Evolutionary conservation across 2,329 filamentous ascomycete species (phyloP).

Genomic region (Alternaria arbusti): DNA sequence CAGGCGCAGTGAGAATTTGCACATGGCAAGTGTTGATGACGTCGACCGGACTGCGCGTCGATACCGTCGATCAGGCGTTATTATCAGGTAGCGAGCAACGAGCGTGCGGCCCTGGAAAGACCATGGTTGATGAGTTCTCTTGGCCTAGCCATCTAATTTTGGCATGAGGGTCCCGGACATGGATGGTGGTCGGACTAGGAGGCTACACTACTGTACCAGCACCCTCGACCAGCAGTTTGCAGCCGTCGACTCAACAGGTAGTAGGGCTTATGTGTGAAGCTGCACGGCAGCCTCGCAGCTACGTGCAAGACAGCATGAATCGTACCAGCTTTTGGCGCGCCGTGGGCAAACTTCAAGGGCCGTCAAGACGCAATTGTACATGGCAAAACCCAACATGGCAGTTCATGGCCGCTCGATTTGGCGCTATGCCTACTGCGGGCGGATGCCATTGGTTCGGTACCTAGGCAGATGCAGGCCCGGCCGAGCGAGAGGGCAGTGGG

Average conservation of each 20-base stretch:
- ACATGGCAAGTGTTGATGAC: slow-evolving; percentile 3
- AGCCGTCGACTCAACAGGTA: background rate
- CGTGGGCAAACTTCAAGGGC: background rate
- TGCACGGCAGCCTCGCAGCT: background rate
- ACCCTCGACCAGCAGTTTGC: slow-evolving; percentile 9
- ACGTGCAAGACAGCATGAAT: slow-evolving; percentile 1
- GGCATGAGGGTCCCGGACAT: slow-evolving; percentile 17
- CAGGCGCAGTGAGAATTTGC: slow-evolving; percentile 11
- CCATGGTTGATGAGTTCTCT: background rate
- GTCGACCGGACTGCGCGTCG: background rate
- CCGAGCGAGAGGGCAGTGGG: slow-evolving; percentile 3
- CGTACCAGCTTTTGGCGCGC: background rate
- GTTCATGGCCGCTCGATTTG: background rate
- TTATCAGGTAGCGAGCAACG: slow-evolving; percentile 8
- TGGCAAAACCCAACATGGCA: slow-evolving; percentile 5
- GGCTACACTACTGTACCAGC: slow-evolving; percentile 6
- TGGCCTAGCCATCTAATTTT: slow-evolving; percentile 19
- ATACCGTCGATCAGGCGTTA: background rate
- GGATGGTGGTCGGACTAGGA: slow-evolving; percentile 7
- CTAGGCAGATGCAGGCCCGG: slow-evolving; percentile 7
- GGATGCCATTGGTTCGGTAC: slow-evolving; percentile 13
- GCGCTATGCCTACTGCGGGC: slow-evolving; percentile 15
- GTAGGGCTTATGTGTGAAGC: background rate
- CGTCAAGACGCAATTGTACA: background rate
- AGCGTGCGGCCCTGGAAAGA: background rate